Percentiles rank a stretch among this genome's conserved stretches.
Evolutionary conservation across 345 rosid species (phyloP).

Genomic region (Adansonia digitata): DNA sequence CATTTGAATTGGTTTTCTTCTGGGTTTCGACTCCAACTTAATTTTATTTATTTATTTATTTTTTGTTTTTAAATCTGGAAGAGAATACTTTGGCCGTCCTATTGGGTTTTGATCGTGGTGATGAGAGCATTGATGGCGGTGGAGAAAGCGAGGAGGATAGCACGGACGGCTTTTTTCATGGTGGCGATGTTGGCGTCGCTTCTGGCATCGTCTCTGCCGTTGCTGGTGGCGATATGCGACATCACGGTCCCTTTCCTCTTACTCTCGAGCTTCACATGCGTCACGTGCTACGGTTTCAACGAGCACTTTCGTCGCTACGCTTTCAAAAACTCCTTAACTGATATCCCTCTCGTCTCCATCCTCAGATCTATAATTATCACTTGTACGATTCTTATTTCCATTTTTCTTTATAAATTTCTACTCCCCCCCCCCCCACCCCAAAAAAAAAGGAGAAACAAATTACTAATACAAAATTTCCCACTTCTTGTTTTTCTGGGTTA

Average conservation of each 20-base stretch:
- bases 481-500: neutral
- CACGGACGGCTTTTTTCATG: conserved; percentile 71
- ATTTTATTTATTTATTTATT: neutral
- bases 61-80: neutral
- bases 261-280: conserved; percentile 73
- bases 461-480: neutral
- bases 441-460: neutral
- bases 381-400: conserved; percentile 37
- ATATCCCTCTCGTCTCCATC: conserved; percentile 78
- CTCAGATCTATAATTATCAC: conserved; percentile 73
- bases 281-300: conserved; percentile 54
- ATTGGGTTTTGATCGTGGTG: conserved; percentile 23
- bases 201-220: conserved; percentile 68
- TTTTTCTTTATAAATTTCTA: neutral
- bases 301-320: conserved; percentile 56
- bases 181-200: conserved; percentile 90
- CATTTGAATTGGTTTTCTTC: conserved; percentile 12
- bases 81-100: neutral
- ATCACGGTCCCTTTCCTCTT: conserved; percentile 57
- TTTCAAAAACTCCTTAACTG: conserved; percentile 75
- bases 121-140: conserved; percentile 40
- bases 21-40: conserved; percentile 33
- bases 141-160: conserved; percentile 64
- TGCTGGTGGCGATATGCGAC: conserved; percentile 76
- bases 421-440: too few species aligned